Conservation (phyloP, 805 yeast species). For the Hanseniaspora clermontiae region DNA sequence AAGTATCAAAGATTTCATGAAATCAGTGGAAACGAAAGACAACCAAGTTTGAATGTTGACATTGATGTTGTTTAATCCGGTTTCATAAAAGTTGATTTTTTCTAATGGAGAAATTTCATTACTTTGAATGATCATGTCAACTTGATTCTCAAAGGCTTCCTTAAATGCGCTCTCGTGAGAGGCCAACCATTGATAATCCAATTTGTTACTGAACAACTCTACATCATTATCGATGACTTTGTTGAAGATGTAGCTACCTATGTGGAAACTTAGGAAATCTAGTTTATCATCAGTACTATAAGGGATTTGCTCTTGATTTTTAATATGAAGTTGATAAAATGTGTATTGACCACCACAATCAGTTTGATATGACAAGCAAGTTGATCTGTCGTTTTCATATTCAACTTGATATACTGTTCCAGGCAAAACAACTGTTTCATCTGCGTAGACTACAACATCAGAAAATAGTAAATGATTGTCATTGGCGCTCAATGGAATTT, state of each 20-base stretch:
- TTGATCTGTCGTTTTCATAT: not conserved
- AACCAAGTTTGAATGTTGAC: not conserved
- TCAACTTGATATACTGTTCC: not conserved
- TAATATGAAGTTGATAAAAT: constrained; percentile 9
- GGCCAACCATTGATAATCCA: not conserved
- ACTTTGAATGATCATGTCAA: not conserved
- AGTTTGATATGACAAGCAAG: constrained; percentile 8
- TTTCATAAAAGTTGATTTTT: not conserved
- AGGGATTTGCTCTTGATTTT: not conserved
- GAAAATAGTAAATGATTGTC: not conserved
- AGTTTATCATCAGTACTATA: not conserved
- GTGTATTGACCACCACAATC: not conserved
- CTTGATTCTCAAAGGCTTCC: not conserved
- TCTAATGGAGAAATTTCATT: not conserved
- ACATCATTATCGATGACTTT: not conserved
- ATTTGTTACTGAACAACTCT: not conserved
- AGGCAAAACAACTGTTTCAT: not conserved
- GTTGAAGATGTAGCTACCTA: not conserved
- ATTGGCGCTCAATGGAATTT: not conserved
- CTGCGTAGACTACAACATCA: not conserved
- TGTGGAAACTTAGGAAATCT: not conserved
- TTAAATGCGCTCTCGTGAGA: no score
- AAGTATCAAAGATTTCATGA: not conserved
- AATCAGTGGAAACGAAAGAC: not conserved
- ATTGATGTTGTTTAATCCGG: not conserved